phyloP scores from a whole-genome alignment of 179 eudicot genomes.

The Silene coronaria region DNA sequence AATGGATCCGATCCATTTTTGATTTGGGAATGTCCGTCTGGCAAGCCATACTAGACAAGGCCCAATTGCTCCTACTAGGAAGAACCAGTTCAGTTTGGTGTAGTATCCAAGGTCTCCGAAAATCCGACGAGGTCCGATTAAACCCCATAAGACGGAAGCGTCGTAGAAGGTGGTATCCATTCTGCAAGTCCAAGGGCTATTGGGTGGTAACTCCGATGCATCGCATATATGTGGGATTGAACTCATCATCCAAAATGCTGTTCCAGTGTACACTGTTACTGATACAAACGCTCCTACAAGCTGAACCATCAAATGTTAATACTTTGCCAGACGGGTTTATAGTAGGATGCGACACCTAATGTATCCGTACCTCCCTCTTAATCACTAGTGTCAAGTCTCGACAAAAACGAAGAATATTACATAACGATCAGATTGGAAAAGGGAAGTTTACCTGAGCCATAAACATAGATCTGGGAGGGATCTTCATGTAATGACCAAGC shows the following conservation, averaged over 20 bases:
- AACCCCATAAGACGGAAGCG: constrained; percentile 85
- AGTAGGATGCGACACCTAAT: too few species aligned
- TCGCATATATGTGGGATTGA: constrained; percentile 68
- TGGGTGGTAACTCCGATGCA: constrained; percentile 44
- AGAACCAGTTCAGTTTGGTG: constrained; percentile 67
- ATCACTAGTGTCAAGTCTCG: neutral
- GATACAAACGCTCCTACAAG: constrained; percentile 46
- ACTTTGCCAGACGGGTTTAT: neutral
- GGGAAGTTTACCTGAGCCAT: constrained; percentile 55
- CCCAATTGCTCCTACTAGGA: constrained; percentile 59
- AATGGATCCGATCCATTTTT: constrained; percentile 49
- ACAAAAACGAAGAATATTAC: too few species aligned
- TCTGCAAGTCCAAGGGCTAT: constrained; percentile 86
- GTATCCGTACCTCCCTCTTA: neutral
- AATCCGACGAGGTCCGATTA: constrained; percentile 77
- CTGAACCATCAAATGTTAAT: constrained; percentile 18
- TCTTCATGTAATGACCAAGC: constrained; percentile 85
- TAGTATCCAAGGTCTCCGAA: constrained; percentile 76
- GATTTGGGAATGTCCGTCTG: constrained; percentile 49
- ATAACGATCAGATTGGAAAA: neutral
- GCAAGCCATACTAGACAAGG: constrained; percentile 64
- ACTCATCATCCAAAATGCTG: constrained; percentile 91
- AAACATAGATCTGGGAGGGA: constrained; percentile 72
- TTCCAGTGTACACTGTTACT: constrained; percentile 57
- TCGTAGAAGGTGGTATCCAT: constrained; percentile 63